phyloP scores from a whole-genome alignment of 495 filamentous ascomycete species.

The Parmelia sp. region DNA sequence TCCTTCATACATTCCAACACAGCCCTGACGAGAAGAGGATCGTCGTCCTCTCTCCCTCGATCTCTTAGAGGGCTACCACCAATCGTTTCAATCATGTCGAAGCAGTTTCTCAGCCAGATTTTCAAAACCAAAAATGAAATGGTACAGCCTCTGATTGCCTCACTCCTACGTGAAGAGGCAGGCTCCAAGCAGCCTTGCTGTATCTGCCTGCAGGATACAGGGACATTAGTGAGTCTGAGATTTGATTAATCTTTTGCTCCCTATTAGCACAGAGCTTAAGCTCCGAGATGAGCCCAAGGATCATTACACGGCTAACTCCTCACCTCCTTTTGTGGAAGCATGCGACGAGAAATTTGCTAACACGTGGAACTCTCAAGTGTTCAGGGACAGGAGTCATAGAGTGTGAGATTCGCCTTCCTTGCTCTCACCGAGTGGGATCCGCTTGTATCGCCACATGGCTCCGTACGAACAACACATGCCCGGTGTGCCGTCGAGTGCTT shows the following conservation, averaged over 20 bases:
- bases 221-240: neutral
- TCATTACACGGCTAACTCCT: neutral
- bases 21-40: too few relatives aligned
- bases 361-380: neutral
- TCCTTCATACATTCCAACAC: too few relatives aligned
- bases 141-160: neutral
- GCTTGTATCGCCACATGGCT: neutral
- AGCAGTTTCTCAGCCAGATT: neutral
- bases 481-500: neutral
- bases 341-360: neutral
- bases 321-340: too few relatives aligned
- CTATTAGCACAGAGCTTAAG: neutral
- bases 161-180: neutral
- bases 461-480: neutral
- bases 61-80: too few relatives aligned
- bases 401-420: neutral
- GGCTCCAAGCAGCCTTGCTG: neutral
- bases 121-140: neutral
- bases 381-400: neutral
- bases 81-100: too few relatives aligned
- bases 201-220: neutral
- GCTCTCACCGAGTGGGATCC: neutral
- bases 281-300: neutral
- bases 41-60: too few relatives aligned
- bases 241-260: neutral